Evolutionary conservation across 129 eudicot species (phyloP), one percentile per base, ranked within the genome.

Genomic region (Flaveria sonorensis): DNA sequence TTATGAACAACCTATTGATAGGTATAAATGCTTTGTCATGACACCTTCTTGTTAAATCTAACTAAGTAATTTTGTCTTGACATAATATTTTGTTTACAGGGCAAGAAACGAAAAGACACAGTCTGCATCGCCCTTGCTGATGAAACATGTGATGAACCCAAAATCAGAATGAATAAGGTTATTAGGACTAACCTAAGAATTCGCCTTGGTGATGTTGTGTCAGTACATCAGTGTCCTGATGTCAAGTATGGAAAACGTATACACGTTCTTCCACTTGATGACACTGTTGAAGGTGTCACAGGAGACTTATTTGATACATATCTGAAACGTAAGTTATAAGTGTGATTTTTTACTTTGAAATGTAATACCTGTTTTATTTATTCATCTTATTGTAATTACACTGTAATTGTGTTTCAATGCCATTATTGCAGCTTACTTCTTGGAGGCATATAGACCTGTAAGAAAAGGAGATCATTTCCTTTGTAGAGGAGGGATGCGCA

Each of bases 221-320:
- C 96, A 52, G 90, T 90, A 43, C 96, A 88, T 83, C 92, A 85
- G 69, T 90, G 96, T 77, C 92, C 90, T 1, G 92, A 90, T 84
- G 92, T 89, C 32, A 89, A 86, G 64, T 88, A 90, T 64, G 96
- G 90, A 60, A 88, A 82, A 78, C 92, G 89, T 62, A 87, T 90
- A 39, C 92, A 87, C 23, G 81, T 90, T 15, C 81, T 90, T 46
- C 96, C 96, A 1, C 53, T 90, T 43, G 96, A 90, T 70, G 96
- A 90, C 80, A 90, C 91, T 6, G 83, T 86, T 1, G 91, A 88
- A 84, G 93, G 96, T 67, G 81, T 90, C 70, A 90, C 96, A 1
- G 96, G 91, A 13, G 90, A 90, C 83, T 79, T 90, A 8, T 90
- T 90, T 65, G 89, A 90, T 68, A 86, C 90, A 14, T 90, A 79